Base-by-base conservation (phyloP, 257 asterid genomes). In the Solanum pinnatisectum region DNA sequence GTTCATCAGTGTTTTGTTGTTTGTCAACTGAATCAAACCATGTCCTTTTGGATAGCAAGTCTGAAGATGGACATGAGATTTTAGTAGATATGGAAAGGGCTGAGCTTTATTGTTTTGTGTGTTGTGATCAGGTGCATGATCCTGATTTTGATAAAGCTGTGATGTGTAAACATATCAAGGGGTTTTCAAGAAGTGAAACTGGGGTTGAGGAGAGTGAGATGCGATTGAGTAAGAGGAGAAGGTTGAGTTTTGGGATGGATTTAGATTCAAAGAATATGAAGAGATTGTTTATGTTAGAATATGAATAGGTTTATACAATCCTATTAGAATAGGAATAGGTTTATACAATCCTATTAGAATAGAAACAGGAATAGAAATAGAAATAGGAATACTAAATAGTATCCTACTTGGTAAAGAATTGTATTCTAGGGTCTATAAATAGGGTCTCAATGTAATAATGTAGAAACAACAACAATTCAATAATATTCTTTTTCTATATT, bases 101-200 rank as follows among this genome's bases (percentile, higher is more conserved):
- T 4, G 97, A 96, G 92, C 98, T 96, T 37, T 95, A 90, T 89
- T 96, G 98, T 91, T 92, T 92, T 89, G 79, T 90, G 78, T 96
- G 99, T 89, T 35, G 87, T 20, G 98, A 96, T 87, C 98, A 96
- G 87, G 95, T 95, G 5, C 95, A 96, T 91, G 98, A 95, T 89
- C 87, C 90, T 30, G 97, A 92, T 68, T 95, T 96, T 86, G 98
- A 96, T 82, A 92, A 95, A 0, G 92, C 89, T 37, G 95, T 95
- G 16, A 92, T 93, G 36, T 89, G 95, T 91, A 89, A 93, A 86
- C 73, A 39, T 87, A 33, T 89, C 91, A 83, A 94, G 95, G 88
- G 89, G 96, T 90, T 94, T 87, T 8, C 84, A 40, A 85, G 91
- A 88, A 87, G 20, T 70, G 90, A 89, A 46, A 91, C 91, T 87